Conservation (phyloP, 1,284 basidiomycete genomes). For the Butyriboletus appendiculatus region DNA sequence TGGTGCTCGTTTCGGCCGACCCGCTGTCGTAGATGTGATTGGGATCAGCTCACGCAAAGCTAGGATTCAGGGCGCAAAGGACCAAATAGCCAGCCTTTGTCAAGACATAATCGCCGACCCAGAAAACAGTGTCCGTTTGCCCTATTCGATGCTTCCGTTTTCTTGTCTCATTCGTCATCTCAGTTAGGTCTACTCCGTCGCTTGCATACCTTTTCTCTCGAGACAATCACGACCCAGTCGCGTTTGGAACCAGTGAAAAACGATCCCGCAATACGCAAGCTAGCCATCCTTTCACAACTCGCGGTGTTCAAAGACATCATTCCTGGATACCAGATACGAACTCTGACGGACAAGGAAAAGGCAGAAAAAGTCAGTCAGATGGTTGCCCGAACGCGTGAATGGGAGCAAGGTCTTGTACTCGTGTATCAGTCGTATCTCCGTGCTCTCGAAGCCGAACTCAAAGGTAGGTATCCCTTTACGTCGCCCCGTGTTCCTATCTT, state of each 20-base stretch:
- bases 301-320: slow-evolving; percentile 97
- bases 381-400: slow-evolving; percentile 89
- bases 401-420: slow-evolving; percentile 92
- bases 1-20: slow-evolving; percentile 79
- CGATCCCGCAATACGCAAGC: slow-evolving; percentile 81
- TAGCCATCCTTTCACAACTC: slow-evolving; percentile 89
- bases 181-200: slow-evolving; percentile 86
- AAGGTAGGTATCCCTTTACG: slow-evolving; percentile 55
- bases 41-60: slow-evolving; percentile 64
- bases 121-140: slow-evolving; percentile 69
- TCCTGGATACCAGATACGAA: slow-evolving; percentile 88
- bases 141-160: slow-evolving; percentile 8
- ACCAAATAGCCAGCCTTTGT: slow-evolving; percentile 87
- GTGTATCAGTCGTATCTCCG: slow-evolving; percentile 92
- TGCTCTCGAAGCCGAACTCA: slow-evolving; percentile 82
- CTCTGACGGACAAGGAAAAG: slow-evolving; percentile 89
- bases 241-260: slow-evolving; percentile 73
- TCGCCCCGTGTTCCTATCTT: slow-evolving; percentile 21
- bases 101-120: slow-evolving; percentile 89
- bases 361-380: slow-evolving; percentile 94
- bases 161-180: slow-evolving; percentile 20
- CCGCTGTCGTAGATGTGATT: slow-evolving; percentile 78
- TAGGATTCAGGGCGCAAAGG: slow-evolving; percentile 79
- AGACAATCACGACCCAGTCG: slow-evolving; percentile 66
- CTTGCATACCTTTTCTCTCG: slow-evolving; percentile 81